Percentiles rank a stretch among this genome's conserved stretches.
Evolutionary conservation across 1,284 basidiomycete species (phyloP).

Genomic region (Porogramme epimiltina): DNA sequence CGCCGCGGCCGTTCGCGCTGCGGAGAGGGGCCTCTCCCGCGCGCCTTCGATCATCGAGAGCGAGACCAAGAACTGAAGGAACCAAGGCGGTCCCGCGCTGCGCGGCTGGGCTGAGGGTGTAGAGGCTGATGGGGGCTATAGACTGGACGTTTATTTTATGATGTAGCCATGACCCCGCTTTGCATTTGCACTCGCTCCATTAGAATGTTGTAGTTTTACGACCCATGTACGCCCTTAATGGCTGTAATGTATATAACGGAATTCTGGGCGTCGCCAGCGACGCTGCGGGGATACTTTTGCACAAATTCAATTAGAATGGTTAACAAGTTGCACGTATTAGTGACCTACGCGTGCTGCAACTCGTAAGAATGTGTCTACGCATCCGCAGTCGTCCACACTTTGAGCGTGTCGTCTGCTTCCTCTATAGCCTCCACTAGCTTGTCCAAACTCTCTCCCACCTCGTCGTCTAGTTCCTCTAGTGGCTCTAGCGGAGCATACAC

Average conservation of each 20-base stretch:
- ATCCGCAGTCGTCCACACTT: slow-evolving; percentile 61
- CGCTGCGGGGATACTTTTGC: too few species aligned
- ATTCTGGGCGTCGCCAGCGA: too few species aligned
- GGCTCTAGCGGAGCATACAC: slow-evolving; percentile 55
- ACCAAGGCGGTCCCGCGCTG: too few species aligned
- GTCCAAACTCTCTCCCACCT: slow-evolving; percentile 42
- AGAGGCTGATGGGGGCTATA: too few species aligned
- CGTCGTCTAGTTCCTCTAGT: slow-evolving; percentile 39
- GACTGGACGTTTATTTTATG: background rate
- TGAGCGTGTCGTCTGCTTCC: slow-evolving; percentile 62
- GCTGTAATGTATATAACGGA: slow-evolving; percentile 2
- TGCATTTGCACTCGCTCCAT: background rate
- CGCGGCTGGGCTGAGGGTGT: too few species aligned
- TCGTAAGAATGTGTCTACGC: slow-evolving; percentile 2
- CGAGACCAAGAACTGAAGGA: slow-evolving; percentile 2
- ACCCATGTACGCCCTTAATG: slow-evolving; percentile 16
- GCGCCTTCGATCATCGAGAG: slow-evolving; percentile 13
- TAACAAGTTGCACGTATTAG: too few species aligned
- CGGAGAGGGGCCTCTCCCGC: slow-evolving; percentile 43
- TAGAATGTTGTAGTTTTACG: slow-evolving; percentile 14
- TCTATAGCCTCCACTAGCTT: slow-evolving; percentile 58
- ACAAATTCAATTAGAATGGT: too few species aligned
- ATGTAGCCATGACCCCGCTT: background rate
- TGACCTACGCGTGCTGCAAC: too few species aligned
- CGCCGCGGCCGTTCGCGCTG: slow-evolving; percentile 66